Evolutionary conservation across 2,329 filamentous ascomycete species (phyloP).

Genomic region (Zymoseptoria brevis): DNA sequence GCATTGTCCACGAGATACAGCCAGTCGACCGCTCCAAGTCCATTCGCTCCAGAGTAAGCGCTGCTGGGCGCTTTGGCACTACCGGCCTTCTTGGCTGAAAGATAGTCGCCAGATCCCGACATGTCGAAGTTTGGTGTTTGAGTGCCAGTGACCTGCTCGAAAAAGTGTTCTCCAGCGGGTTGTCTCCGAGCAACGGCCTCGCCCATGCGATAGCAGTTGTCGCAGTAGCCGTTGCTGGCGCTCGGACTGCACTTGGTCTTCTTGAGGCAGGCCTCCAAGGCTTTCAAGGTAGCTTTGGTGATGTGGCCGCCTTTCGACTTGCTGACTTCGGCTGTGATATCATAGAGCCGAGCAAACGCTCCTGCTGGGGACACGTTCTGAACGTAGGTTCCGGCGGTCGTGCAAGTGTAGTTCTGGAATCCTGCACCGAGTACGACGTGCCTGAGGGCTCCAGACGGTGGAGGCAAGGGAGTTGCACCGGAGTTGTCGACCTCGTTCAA

Average conservation of each 20-base stretch:
- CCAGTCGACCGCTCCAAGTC: slow-evolving; percentile 39
- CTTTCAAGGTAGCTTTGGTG: slow-evolving; percentile 8
- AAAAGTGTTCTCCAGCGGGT: slow-evolving; percentile 58
- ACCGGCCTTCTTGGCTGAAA: slow-evolving; percentile 43
- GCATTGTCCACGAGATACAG: slow-evolving; percentile 37
- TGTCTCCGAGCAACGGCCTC: slow-evolving; percentile 7
- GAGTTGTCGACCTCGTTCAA: slow-evolving; percentile 12
- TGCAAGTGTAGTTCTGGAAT: slow-evolving; percentile 62
- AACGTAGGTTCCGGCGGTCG: slow-evolving; percentile 17
- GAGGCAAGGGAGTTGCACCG: slow-evolving; percentile 11
- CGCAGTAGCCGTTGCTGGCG: slow-evolving; percentile 8
- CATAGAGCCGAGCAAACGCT: slow-evolving; percentile 40
- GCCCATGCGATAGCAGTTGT: slow-evolving; percentile 23
- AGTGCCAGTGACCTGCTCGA: slow-evolving; percentile 37
- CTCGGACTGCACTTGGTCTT: slow-evolving; percentile 9
- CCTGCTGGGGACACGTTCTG: slow-evolving; percentile 32
- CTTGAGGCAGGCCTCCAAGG: slow-evolving; percentile 16
- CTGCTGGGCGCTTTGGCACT: slow-evolving; percentile 44
- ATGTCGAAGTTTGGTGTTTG: slow-evolving; percentile 55
- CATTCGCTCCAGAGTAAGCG: slow-evolving; percentile 32
- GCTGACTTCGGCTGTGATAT: slow-evolving; percentile 34
- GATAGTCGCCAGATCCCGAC: slow-evolving; percentile 34
- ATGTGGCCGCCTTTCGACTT: slow-evolving; percentile 13
- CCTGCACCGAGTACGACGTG: slow-evolving; percentile 55
- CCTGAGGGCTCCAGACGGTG: slow-evolving; percentile 17